Conservation (phyloP, 2,329 filamentous ascomycete genomes). For the Chaetomium olivaceum region DNA sequence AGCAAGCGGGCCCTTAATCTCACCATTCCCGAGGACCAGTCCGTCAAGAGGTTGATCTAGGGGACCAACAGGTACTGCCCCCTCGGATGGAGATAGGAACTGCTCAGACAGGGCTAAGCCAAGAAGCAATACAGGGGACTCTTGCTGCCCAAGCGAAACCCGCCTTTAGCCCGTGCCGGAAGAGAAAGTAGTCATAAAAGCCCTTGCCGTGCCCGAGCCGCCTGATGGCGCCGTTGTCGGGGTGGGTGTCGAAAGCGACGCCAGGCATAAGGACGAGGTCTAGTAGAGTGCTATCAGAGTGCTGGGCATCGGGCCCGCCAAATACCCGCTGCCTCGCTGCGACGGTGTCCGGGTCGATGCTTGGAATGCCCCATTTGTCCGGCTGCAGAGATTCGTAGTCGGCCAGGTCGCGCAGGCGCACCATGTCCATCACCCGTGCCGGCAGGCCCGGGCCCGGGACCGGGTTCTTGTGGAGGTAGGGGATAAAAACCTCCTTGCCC, state of each 20-base stretch:
- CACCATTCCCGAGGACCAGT: conserved; percentile 70
- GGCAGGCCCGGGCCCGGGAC: conserved; percentile 55
- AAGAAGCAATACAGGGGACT: conserved; percentile 56
- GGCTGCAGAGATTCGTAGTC: conserved; percentile 77
- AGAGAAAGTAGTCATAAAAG: conserved; percentile 93
- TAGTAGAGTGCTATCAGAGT: conserved; percentile 53
- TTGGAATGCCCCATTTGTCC: conserved; percentile 96
- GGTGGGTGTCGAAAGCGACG: conserved; percentile 78
- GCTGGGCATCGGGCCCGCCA: conserved; percentile 55
- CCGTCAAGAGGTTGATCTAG: conserved; percentile 81
- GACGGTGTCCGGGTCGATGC: conserved; percentile 67
- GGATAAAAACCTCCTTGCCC: conserved; percentile 88
- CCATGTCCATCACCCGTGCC: conserved; percentile 85
- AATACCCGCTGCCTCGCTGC: conserved; percentile 70
- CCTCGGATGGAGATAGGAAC: conserved; percentile 62
- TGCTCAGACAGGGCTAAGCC: conserved; percentile 87
- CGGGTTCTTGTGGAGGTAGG: conserved; percentile 73
- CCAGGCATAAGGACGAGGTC: conserved; percentile 91
- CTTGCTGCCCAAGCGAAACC: conserved; percentile 39
- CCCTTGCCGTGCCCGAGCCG: conserved; percentile 92
- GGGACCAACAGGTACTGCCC: conserved; percentile 70
- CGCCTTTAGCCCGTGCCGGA: conserved; percentile 62
- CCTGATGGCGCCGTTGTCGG: conserved; percentile 56
- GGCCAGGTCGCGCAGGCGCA: conserved; percentile 68
- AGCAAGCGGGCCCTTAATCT: conserved; percentile 45